Percentiles rank a stretch among this genome's conserved stretches.
phyloP scores from a whole-genome alignment of 1,284 basidiomycete genomes.

The Neolentinus lepideus region DNA sequence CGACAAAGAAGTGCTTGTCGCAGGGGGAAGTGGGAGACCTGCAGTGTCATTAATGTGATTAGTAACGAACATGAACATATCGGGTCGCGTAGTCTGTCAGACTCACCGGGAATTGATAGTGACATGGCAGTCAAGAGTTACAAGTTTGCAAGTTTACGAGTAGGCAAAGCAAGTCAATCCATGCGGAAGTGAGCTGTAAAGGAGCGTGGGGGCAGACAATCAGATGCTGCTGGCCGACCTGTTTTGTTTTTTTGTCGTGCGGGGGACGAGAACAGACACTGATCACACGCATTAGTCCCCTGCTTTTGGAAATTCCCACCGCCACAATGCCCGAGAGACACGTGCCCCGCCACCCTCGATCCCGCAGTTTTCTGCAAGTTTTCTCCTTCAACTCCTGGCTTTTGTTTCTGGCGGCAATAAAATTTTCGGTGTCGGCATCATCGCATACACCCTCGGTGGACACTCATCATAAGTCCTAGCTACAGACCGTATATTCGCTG shows the following conservation, averaged over 20 bases:
- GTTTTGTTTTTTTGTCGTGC: background rate
- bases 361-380: too few species aligned
- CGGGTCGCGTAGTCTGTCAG: background rate
- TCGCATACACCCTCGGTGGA: too few species aligned
- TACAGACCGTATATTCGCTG: too few species aligned
- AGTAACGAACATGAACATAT: too few species aligned
- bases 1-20: slow-evolving; percentile 7
- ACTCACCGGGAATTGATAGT: background rate
- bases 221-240: background rate
- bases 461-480: too few species aligned
- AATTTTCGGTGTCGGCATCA: too few species aligned
- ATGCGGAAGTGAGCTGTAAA: background rate
- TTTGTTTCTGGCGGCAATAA: too few species aligned
- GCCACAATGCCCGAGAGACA: background rate
- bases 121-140: background rate
- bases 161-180: background rate
- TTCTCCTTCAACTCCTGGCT: too few species aligned
- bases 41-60: too few species aligned
- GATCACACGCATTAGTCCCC: background rate
- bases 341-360: background rate
- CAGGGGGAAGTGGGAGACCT: background rate
- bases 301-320: background rate
- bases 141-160: background rate
- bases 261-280: background rate
- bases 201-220: background rate